A percentile compares a stretch with the other conserved stretches of the same genome.
phyloP scores from a whole-genome alignment of 495 filamentous ascomycete species.

The Daldinia vernicosa region DNA sequence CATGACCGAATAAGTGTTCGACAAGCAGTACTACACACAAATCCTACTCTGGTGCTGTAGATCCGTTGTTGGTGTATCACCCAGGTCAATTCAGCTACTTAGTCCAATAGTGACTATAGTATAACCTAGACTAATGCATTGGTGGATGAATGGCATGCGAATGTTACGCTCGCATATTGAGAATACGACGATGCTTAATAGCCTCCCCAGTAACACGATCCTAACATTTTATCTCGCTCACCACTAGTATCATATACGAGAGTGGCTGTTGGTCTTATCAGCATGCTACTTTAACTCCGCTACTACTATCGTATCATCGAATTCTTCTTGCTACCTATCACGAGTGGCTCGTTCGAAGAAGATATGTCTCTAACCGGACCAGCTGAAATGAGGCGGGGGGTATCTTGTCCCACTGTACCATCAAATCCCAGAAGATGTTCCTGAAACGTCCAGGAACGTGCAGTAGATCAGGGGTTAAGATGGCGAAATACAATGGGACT shows the following conservation, averaged over 20 bases:
- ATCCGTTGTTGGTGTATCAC: constrained; percentile 17
- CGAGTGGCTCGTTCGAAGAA: neutral
- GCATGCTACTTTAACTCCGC: neutral
- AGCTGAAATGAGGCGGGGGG: constrained; percentile 20
- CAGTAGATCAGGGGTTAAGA: constrained; percentile 33
- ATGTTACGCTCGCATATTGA: constrained; percentile 34
- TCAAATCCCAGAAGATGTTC: constrained; percentile 18
- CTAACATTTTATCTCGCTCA: constrained; percentile 12
- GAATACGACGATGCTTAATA: constrained; percentile 17
- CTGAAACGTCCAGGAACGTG: constrained; percentile 36
- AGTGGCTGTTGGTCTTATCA: neutral
- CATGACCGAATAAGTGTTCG: constrained; percentile 21
- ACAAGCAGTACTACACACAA: constrained; percentile 9
- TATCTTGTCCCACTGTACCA: constrained; percentile 27
- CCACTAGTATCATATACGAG: neutral
- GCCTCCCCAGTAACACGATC: neutral
- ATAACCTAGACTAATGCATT: constrained; percentile 15
- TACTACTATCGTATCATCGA: neutral
- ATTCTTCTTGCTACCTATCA: neutral
- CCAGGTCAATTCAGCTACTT: constrained; percentile 19
- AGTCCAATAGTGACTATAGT: constrained; percentile 26
- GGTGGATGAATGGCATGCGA: constrained; percentile 16
- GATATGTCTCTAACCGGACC: neutral
- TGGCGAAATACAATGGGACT: constrained; percentile 24
- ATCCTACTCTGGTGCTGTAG: constrained; percentile 31